Evolutionary conservation across 2,329 filamentous ascomycete genomes (phyloP).

Genomic region (Escovopsis weberi): DNA sequence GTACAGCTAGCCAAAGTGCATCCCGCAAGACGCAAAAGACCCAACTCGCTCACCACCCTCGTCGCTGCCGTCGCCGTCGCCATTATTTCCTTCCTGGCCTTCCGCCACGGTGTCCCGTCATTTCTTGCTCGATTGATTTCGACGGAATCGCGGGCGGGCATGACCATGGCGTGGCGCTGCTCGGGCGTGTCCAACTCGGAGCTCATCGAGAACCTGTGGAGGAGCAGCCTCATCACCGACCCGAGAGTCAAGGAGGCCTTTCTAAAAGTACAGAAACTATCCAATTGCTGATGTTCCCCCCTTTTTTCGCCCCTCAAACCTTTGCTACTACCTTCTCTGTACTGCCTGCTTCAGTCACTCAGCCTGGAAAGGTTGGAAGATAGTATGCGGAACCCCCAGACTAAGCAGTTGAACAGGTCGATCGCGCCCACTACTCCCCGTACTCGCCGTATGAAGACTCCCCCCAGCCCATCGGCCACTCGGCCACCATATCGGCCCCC

Average conservation of each 20-base stretch:
- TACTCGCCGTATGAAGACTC: constrained; percentile 49
- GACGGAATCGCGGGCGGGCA: constrained; percentile 1
- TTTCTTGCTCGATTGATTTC: background rate
- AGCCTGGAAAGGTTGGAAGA: background rate
- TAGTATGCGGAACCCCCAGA: no score
- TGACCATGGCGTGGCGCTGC: constrained; percentile 78
- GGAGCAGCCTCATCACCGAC: constrained; percentile 58
- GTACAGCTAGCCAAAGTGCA: no score
- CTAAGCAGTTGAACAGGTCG: constrained; percentile 42
- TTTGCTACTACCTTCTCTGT: background rate
- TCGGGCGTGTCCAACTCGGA: constrained; percentile 60
- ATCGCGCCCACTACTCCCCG: constrained; percentile 74
- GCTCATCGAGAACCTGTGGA: constrained; percentile 64
- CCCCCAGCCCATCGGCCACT: constrained; percentile 39
- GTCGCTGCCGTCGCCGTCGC: no score
- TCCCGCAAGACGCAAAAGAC: no score
- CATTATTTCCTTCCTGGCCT: no score
- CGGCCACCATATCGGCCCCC: constrained; percentile 43
- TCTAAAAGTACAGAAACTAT: constrained; percentile 37
- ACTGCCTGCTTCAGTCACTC: background rate
- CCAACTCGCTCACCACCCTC: no score
- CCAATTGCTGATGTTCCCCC: no score
- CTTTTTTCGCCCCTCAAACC: background rate
- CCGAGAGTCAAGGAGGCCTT: constrained; percentile 66
- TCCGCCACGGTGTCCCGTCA: no score